Percentiles rank a stretch among this genome's conserved stretches.
Evolutionary conservation across 164 flowering plant genomes (phyloP).

Genomic region (Santalum album): DNA sequence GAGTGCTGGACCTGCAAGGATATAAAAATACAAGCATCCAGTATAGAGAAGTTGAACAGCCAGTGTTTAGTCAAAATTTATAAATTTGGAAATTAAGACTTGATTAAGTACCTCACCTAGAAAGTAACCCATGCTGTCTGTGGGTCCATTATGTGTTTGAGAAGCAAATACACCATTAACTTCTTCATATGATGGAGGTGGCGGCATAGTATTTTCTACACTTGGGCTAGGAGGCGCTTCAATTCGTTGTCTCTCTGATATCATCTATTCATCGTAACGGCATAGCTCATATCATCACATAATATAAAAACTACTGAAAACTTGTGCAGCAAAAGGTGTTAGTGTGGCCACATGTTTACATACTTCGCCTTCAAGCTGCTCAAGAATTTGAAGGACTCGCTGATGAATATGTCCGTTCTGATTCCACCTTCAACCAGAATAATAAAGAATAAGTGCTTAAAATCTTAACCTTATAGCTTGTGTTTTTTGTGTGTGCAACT

Average conservation of each 20-base stretch:
- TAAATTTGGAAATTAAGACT: not conserved
- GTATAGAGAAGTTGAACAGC: not conserved
- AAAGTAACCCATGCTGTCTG: conserved; percentile 61
- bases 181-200: conserved; percentile 79
- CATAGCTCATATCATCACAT: not conserved
- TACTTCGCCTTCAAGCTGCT: conserved; percentile 87
- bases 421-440: no score
- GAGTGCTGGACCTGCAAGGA: conserved; percentile 57
- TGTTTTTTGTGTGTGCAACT: no score
- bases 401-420: conserved; percentile 79
- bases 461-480: no score
- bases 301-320: no score
- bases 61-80: not conserved
- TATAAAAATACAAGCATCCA: not conserved
- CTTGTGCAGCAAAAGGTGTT: no score
- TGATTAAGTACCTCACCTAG: conserved; percentile 68
- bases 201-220: conserved; percentile 39
- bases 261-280: conserved; percentile 39
- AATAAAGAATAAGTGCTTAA: no score
- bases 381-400: conserved; percentile 72
- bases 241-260: conserved; percentile 61
- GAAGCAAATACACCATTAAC: conserved; percentile 49
- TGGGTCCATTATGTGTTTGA: conserved; percentile 35
- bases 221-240: conserved; percentile 61
- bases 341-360: not conserved